phyloP scores from a whole-genome alignment of 2,329 filamentous ascomycete species.

The Alternaria sp. region DNA sequence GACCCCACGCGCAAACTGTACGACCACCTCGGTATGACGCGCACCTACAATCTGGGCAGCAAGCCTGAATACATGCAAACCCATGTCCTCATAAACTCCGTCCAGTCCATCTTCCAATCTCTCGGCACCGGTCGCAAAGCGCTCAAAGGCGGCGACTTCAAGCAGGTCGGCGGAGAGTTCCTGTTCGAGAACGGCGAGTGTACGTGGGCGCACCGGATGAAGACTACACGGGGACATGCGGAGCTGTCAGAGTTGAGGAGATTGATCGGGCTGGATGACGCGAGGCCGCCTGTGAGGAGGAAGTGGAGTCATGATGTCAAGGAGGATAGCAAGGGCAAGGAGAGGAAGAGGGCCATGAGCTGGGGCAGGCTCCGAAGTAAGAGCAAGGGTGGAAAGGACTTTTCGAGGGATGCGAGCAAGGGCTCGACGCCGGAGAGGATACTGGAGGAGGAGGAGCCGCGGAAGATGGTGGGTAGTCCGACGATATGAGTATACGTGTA shows the following conservation, averaged over 20 bases:
- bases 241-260: conserved; percentile 72
- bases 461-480: conserved; percentile 12
- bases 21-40: conserved; percentile 70
- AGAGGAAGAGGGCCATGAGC: conserved; percentile 33
- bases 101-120: conserved; percentile 65
- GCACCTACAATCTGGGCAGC: conserved; percentile 66
- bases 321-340: conserved; percentile 21
- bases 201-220: conserved; percentile 84
- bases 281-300: conserved; percentile 37
- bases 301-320: conserved; percentile 45
- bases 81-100: conserved; percentile 53
- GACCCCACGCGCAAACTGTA: conserved; percentile 74
- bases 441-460: conserved; percentile 27
- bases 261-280: conserved; percentile 59
- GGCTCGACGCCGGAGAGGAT: conserved; percentile 28
- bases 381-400: conserved; percentile 31
- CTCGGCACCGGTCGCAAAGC: conserved; percentile 66
- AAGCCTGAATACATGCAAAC: conserved; percentile 70
- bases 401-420: conserved; percentile 18
- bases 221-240: conserved; percentile 76
- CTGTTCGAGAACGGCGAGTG: conserved; percentile 74
- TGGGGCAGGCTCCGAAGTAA: conserved; percentile 35
- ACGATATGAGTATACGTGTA: conserved; percentile 3
- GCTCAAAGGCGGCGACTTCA: conserved; percentile 68
- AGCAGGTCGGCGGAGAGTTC: conserved; percentile 79